Conservation (phyloP, 352 stramenopile species). For the Phytophthora pinifolia region DNA sequence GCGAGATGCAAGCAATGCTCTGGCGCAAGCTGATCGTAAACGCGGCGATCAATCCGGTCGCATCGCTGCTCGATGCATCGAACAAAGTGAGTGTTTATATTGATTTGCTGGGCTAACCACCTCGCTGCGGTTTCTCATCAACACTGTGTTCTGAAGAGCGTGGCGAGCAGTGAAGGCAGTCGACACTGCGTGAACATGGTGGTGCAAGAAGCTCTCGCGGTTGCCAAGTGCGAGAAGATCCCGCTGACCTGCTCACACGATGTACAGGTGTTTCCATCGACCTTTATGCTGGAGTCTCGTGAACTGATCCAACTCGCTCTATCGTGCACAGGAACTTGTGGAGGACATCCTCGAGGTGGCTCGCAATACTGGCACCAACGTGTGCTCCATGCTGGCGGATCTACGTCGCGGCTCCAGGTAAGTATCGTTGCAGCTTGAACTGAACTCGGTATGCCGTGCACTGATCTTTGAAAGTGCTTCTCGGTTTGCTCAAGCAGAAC, state of each 20-base stretch:
- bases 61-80: slow-evolving; percentile 52
- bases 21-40: slow-evolving; percentile 86
- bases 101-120: background rate
- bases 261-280: background rate
- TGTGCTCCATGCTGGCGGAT: slow-evolving; percentile 80
- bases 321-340: slow-evolving; percentile 47
- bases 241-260: slow-evolving; percentile 37
- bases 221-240: slow-evolving; percentile 51
- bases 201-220: slow-evolving; percentile 53
- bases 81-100: slow-evolving; percentile 46
- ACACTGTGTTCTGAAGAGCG: slow-evolving; percentile 26
- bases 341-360: slow-evolving; percentile 56
- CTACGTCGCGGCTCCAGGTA: slow-evolving; percentile 58
- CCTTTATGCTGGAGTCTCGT: background rate
- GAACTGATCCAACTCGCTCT: slow-evolving; percentile 4
- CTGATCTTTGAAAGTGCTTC: too few species aligned
- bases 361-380: slow-evolving; percentile 50
- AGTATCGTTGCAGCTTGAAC: background rate
- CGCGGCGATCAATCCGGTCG: slow-evolving; percentile 75
- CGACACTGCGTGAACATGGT: slow-evolving; percentile 46
- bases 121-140: background rate
- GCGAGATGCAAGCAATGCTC: slow-evolving; percentile 60
- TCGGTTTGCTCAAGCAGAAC: slow-evolving; percentile 35
- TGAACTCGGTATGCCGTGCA: background rate
- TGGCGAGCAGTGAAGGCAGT: slow-evolving; percentile 48